Evolutionary conservation across 2,329 filamentous ascomycete species (phyloP).

Genomic region (Bipolaris sorokiniana): DNA sequence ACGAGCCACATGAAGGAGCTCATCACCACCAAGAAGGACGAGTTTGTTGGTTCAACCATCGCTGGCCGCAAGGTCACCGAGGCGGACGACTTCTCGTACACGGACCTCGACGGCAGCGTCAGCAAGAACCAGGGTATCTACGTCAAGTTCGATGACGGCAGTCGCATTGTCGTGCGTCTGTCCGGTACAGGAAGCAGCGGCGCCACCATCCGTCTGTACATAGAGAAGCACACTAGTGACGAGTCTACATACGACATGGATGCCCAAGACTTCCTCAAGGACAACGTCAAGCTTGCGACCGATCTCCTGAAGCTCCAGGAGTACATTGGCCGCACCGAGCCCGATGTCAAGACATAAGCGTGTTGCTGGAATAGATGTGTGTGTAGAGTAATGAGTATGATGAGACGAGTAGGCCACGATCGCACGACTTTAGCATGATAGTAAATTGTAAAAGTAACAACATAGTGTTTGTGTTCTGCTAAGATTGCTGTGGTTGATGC

Average conservation of each 20-base stretch:
- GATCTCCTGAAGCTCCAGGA: constrained; percentile 91
- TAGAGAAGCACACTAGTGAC: constrained; percentile 93
- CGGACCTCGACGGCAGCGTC: constrained; percentile 95
- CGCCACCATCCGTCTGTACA: constrained; percentile 94
- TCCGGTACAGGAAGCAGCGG: constrained; percentile 95
- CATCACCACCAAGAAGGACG: constrained; percentile 69
- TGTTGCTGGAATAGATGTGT: not conserved
- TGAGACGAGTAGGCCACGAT: constrained; percentile 3
- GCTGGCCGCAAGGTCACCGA: constrained; percentile 83
- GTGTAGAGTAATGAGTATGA: constrained; percentile 9
- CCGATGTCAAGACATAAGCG: constrained; percentile 89
- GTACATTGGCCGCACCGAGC: constrained; percentile 88
- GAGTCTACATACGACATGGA: constrained; percentile 77
- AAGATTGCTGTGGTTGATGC: not conserved
- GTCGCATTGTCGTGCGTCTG: constrained; percentile 90
- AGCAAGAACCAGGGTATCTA: constrained; percentile 96
- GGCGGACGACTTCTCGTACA: constrained; percentile 97
- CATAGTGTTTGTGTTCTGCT: not conserved
- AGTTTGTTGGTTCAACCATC: constrained; percentile 85
- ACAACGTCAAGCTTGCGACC: constrained; percentile 84
- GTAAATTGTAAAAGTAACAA: constrained; percentile 1
- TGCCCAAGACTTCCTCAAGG: constrained; percentile 92
- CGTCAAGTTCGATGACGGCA: constrained; percentile 91
- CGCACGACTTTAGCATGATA: constrained; percentile 3
- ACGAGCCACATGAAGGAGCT: constrained; percentile 80